These are phyloP conservation scores for Cystobasidium slooffiae DNA, from an alignment of 1,284 basidiomycete genomes.

Conservation along the genomic window DNA sequence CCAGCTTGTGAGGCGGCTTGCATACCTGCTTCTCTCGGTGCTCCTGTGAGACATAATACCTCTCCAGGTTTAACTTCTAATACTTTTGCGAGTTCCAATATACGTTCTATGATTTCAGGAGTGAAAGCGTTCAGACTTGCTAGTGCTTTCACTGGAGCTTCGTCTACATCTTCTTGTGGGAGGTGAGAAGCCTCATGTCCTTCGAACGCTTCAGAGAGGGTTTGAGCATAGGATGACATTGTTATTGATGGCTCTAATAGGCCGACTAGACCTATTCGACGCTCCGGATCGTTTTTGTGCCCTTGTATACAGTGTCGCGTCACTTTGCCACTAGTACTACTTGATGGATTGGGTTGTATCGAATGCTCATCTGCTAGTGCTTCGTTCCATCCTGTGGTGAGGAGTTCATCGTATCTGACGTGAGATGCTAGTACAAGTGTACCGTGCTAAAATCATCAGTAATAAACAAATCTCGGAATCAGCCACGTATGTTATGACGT, in stretches of 20 bases:
- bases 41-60: constrained; percentile 30
- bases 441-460: constrained; percentile 16
- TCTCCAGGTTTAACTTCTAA: background rate
- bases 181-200: constrained; percentile 26
- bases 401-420: constrained; percentile 35
- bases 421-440: constrained; percentile 38
- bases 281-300: constrained; percentile 39
- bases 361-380: constrained; percentile 25
- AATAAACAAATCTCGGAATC: background rate
- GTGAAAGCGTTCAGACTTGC: constrained; percentile 38
- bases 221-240: background rate
- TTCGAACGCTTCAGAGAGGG: constrained; percentile 30
- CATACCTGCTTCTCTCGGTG: constrained; percentile 31
- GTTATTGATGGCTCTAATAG: background rate
- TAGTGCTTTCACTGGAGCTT: constrained; percentile 12
- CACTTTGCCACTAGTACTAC: background rate
- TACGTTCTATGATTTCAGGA: constrained; percentile 32
- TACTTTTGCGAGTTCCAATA: background rate
- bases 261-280: constrained; percentile 39
- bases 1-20: constrained; percentile 14
- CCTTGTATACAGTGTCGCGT: constrained; percentile 25
- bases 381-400: constrained; percentile 40
- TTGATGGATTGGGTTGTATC: background rate
- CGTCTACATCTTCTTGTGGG: background rate
- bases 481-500: background rate